Evolutionary conservation across 176 grass and related monocot species (phyloP), one percentile per base, ranked within the genome.

Genomic region (Echinochloa phyllopogon): DNA sequence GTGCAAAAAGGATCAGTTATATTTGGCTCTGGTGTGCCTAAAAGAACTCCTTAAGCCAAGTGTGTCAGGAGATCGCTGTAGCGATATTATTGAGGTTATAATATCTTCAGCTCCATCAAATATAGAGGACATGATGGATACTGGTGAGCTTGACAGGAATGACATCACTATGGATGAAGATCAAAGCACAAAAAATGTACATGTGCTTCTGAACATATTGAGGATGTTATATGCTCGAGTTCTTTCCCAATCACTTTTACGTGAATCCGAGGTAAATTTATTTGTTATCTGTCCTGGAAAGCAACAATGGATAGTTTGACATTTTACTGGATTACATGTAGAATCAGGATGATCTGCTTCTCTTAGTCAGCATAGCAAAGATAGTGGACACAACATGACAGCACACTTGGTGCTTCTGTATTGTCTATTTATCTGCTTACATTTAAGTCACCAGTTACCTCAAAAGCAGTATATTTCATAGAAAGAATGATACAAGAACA

Each of bases 201-300:
- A 89, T 65, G 53, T 91, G 66, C 82, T 91, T 82, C 69, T 91
- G 51, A 89, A 85, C 72, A 73, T 65, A 82, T 44, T 91, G 88
- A 94, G 89, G 81, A 86, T 82, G 78, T 83, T 94, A 79, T 91
- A 94, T 74, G 59, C 64, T 18, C 72, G 20, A 64, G 78, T 87
- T 88, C 56, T 97, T 79, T 44, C 57, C 36, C 85, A 87, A n/a
- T 93, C 92, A 84, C 88, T 90, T 77, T 77, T 86, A 86, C 70
- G 64, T 87, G 95, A 97, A 84, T 94, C 72, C 4, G 95, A 94
- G 95, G 95, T 97, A 94, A 76, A 43, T 83, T 63, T 66, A 52
- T 71, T 86, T 64, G 36, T 71, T 6, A 66, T 86, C 38, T 86
- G 29, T 42, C 48, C 16, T 67, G 47, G 39, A 74, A 50, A 73